Percentiles rank a stretch among this genome's conserved stretches.
Conservation (phyloP, 192 early-diverging fungal genomes). For the Podila epigama region DNA sequence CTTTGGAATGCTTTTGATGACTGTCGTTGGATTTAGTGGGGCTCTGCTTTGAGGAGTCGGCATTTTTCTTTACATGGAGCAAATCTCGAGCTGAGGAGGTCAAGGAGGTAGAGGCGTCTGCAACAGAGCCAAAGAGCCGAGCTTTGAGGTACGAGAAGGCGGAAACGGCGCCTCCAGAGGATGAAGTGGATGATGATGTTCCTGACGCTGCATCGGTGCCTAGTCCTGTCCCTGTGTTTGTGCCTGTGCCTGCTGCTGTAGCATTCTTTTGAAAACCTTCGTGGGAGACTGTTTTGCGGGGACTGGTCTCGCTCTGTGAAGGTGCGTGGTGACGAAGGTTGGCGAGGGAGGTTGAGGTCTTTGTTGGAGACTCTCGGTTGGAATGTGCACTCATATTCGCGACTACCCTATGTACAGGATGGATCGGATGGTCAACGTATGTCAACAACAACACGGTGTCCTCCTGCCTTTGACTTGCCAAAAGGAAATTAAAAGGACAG, state of each 20-base stretch:
- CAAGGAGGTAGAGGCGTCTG: slow-evolving; percentile 20
- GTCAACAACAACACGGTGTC: no score
- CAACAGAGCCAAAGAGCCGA: slow-evolving; percentile 28
- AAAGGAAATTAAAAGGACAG: no score
- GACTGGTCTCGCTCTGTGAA: slow-evolving; percentile 10
- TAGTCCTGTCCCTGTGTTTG: neutral
- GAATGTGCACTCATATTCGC: neutral
- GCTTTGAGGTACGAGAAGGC: slow-evolving; percentile 36
- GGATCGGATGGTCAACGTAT: no score
- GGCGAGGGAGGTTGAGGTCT: slow-evolving; percentile 12
- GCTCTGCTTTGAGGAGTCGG: slow-evolving; percentile 1
- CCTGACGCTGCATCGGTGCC: neutral
- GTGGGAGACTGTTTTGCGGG: slow-evolving; percentile 22
- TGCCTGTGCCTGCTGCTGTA: slow-evolving; percentile 7
- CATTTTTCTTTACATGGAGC: slow-evolving; percentile 11
- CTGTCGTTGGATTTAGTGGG: neutral
- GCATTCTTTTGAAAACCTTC: slow-evolving; percentile 27
- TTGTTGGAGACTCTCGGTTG: neutral
- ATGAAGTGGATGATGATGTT: neutral
- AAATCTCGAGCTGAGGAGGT: slow-evolving; percentile 22
- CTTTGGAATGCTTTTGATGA: neutral
- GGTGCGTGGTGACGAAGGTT: slow-evolving; percentile 13
- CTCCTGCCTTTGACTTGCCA: no score
- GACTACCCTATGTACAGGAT: neutral
- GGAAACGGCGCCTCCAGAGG: slow-evolving; percentile 6